Base-by-base conservation (phyloP, 2,329 filamentous ascomycete genomes). In the Thelonectria olida region DNA sequence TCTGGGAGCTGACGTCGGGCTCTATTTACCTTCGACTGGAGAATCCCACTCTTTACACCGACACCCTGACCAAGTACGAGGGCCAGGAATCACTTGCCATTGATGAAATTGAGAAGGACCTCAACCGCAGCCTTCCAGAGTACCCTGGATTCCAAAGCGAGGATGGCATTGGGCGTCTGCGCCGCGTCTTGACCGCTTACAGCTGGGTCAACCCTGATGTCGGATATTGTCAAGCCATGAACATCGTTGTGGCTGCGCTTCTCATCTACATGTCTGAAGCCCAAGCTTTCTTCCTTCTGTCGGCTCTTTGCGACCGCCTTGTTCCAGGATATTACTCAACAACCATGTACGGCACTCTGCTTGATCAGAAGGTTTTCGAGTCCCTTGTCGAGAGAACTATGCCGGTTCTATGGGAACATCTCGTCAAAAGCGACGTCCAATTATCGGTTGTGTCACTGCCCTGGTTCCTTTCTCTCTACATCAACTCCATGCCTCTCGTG, bases 191-290 rank as follows among this genome's bases (percentile, higher is more conserved):
- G 56, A 98, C 95, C 2, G 96, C 96, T 5, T 99, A 99, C 81
- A 97, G 94, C 79, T 99, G 96, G 96, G 92, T 90, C 49, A 96
- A 99, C 72, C 87, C 92, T 54, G 93, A 97, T 67, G 94, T 99
- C 56, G 96, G 96, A 67, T 99, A 99, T 78, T 99, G 96, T 77
- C 96, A 99, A 79, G 96, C 96, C 64, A 99, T 99, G 96, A 99
- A 99, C 77, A 99, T 99, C 69, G 96, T 99, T 31, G 95, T 97
- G 55, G 96, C 96, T 17, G 96, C 96, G n/a, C 82, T 99, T 59
- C 85, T 99, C 70, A 99, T 99, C 83, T 98, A 98, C 82, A 97
- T 97, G 89, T 98, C 94, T 8, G 96, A 99, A 78, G 79, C 91
- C 0, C 96, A 99, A 79, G 96, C 96, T 1, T 99, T 98, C 79